Base-by-base conservation (phyloP, 306 rosid species). In the Vigna hirtella region DNA sequence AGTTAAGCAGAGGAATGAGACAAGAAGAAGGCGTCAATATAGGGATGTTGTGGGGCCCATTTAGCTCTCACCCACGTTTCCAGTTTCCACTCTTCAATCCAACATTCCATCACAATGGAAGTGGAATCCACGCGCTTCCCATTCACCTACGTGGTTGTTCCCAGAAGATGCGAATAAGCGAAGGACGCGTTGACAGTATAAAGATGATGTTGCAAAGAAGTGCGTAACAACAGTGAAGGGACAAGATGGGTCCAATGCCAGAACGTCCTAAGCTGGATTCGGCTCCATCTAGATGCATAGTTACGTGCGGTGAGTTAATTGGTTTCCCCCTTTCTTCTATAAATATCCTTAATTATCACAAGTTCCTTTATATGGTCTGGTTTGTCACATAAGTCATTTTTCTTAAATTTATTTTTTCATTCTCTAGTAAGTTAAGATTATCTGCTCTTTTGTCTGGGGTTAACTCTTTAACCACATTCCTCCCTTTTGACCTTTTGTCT, bases 201-300 rank as follows among this genome's bases (percentile, higher is more conserved):
- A 28, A 15, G 74, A 24, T 45, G 40, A 43, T 66, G 72, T 38
- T 34, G 68, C 7, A 16, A 26, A 53, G 32, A 51, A 51, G 77
- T 43, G 78, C 55, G 8, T 42, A n/a, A 56, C 76, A n/a, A 67
- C 76, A 68, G 69, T 43, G 3, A 75, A 74, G 6, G 24, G 78
- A 70, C 82, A 83, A 51, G 52, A 38, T 5, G 82, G 82, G 56
- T 61, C 86, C 79, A 48, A 69, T 70, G 85, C 76, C 88, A 78
- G 81, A 79, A 74, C 28, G 51, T 4, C 51, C 57, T 13, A 52
- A 85, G 70, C 73, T 81, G 85, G 78, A 69, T 51, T 50, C 38
- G 48, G 11, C 45, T 64, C 22, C 28, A 58, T 15, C 52, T 59
- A 45, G 26, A 56, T 78, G 14, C 43, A 61, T 30, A 6, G 17